Conservation (phyloP, 345 rosid species). For the Rhizophora mangle region DNA sequence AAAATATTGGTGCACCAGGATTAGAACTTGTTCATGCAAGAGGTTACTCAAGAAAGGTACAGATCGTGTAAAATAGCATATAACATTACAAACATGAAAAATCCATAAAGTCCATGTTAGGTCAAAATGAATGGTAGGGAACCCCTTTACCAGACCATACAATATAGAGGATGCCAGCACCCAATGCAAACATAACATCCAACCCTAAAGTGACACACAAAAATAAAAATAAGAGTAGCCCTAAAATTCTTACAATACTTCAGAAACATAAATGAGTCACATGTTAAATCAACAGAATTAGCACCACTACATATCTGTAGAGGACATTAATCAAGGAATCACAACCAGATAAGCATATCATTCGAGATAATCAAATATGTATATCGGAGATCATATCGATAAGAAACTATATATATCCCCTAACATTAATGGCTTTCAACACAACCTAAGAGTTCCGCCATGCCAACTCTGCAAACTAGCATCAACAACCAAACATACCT, state of each 20-base stretch:
- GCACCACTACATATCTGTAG: not conserved
- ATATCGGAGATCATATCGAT: too few relatives aligned
- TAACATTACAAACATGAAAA: not conserved
- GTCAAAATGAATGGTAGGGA: not conserved
- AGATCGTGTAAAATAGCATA: not conserved
- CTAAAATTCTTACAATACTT: not conserved
- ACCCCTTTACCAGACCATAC: too few relatives aligned
- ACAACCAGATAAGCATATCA: not conserved
- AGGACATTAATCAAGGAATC: not conserved
- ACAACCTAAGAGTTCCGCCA: not conserved
- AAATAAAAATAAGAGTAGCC: not conserved
- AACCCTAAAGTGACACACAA: too few relatives aligned
- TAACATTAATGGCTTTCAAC: not conserved
- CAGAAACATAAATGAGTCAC: too few relatives aligned
- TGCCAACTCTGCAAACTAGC: constrained; percentile 24
- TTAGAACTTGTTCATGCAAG: not conserved
- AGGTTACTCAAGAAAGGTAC: not conserved
- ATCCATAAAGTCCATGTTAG: not conserved
- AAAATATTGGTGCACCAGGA: not conserved
- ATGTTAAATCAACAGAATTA: too few relatives aligned
- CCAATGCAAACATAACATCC: too few relatives aligned
- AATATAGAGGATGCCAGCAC: too few relatives aligned
- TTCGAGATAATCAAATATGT: not conserved
- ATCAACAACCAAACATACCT: constrained; percentile 63
- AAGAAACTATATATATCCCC: too few relatives aligned